These are phyloP conservation scores for Hysterangium stoloniferum DNA, from an alignment of 768 basidiomycete genomes.

Conservation along the genomic window DNA sequence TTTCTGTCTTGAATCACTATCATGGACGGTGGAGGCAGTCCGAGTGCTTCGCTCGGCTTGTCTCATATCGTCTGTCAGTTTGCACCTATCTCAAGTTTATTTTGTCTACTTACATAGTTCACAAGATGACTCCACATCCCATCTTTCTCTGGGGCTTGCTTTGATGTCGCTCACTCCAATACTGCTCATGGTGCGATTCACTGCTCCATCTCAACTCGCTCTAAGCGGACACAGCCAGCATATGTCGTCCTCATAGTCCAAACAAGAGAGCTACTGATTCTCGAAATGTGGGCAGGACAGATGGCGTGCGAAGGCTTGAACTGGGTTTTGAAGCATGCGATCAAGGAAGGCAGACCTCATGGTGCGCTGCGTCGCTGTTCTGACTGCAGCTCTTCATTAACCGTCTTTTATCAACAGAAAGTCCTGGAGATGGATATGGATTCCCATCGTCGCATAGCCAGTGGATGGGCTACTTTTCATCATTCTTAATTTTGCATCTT, in stretches of 20 bases:
- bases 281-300: slow-evolving; percentile 82
- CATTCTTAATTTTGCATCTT: slow-evolving; percentile 70
- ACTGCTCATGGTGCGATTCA: slow-evolving; percentile 51
- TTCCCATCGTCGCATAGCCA: slow-evolving; percentile 88
- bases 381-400: too few relatives aligned
- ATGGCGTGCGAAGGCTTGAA: slow-evolving; percentile 64
- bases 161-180: slow-evolving; percentile 63
- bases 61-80: background rate
- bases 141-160: slow-evolving; percentile 48
- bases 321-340: slow-evolving; percentile 52
- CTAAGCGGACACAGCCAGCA: slow-evolving; percentile 46
- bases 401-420: slow-evolving; percentile 30
- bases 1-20: too few relatives aligned
- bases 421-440: slow-evolving; percentile 66
- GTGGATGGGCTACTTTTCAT: slow-evolving; percentile 81
- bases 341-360: slow-evolving; percentile 63
- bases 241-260: slow-evolving; percentile 70
- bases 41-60: background rate
- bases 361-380: slow-evolving; percentile 37
- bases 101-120: slow-evolving; percentile 4
- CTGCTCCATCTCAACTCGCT: background rate
- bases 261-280: slow-evolving; percentile 71
- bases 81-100: background rate
- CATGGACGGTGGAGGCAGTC: background rate
- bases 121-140: slow-evolving; percentile 55